Conservation (phyloP, 129 eudicot genomes). For the Silybum marianum region DNA sequence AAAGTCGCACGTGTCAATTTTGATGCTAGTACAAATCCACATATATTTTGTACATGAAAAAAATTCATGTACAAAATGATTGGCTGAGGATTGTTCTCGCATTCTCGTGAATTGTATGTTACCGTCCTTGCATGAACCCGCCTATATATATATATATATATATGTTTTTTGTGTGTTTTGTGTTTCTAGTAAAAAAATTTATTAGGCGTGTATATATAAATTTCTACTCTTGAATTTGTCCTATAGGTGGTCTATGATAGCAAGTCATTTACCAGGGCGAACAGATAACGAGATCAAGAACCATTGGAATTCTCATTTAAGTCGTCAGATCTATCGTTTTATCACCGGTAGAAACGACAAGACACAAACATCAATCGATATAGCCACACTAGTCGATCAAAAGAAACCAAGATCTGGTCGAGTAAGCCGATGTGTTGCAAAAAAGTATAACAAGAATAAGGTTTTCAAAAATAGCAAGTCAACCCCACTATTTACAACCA, state of each 20-base stretch:
- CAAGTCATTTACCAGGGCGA: constrained; percentile 60
- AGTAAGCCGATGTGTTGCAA: constrained; percentile 43
- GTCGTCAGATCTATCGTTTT: constrained; percentile 45
- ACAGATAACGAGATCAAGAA: constrained; percentile 75
- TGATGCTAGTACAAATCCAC: too few species aligned
- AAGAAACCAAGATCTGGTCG: constrained; percentile 40
- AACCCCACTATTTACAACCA: background rate
- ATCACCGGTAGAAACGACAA: background rate
- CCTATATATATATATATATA: too few species aligned
- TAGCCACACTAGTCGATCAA: constrained; percentile 14
- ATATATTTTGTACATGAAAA: too few species aligned
- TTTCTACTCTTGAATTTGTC: background rate
- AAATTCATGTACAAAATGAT: too few species aligned
- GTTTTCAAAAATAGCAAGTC: constrained; percentile 13
- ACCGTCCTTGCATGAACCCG: too few species aligned
- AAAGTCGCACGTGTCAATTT: too few species aligned
- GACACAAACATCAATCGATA: constrained; percentile 4
- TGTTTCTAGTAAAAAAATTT: too few species aligned
- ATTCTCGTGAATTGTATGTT: too few species aligned
- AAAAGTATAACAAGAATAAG: constrained; percentile 31
- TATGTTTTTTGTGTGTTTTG: too few species aligned
- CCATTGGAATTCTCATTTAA: constrained; percentile 62
- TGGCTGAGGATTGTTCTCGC: too few species aligned
- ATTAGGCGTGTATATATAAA: too few species aligned
- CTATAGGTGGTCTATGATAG: constrained; percentile 72